Percentiles rank a stretch among this genome's conserved stretches.
Evolutionary conservation across 768 basidiomycete genomes (phyloP).

Genomic region (Pulveroboletus sp.): DNA sequence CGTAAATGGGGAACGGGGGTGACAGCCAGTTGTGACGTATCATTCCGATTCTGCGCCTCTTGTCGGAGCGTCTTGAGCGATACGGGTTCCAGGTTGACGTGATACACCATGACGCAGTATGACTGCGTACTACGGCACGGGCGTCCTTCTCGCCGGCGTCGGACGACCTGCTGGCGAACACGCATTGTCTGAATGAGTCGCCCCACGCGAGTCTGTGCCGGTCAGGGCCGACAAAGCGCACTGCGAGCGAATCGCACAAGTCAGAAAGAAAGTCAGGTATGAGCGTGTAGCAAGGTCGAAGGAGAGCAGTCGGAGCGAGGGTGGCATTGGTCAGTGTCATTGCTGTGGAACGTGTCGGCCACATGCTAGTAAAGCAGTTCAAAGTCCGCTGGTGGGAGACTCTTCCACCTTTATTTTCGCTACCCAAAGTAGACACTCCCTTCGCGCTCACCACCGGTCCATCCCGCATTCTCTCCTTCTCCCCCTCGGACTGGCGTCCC

Average conservation of each 20-base stretch:
- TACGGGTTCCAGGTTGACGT: background rate
- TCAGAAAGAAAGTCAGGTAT: too few species aligned
- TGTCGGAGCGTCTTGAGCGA: background rate
- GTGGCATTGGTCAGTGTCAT: too few species aligned
- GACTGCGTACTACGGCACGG: background rate
- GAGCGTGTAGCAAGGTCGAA: too few species aligned
- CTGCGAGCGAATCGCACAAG: too few species aligned
- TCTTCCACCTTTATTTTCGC: constrained; percentile 29
- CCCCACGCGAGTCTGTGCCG: background rate
- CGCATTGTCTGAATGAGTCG: background rate
- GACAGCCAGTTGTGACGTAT: too few species aligned
- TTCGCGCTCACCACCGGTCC: constrained; percentile 19
- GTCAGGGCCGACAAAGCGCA: background rate
- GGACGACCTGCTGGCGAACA: constrained; percentile 11
- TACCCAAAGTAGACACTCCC: constrained; percentile 19
- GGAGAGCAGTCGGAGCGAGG: too few species aligned
- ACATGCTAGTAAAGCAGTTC: constrained; percentile 19
- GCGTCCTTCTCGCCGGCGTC: background rate
- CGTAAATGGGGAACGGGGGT: background rate
- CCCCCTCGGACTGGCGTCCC: constrained; percentile 27
- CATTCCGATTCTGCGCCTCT: too few species aligned
- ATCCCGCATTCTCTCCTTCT: constrained; percentile 22
- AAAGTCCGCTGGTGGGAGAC: constrained; percentile 30
- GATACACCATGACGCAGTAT: background rate
- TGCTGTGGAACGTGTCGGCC: constrained; percentile 29